Evolutionary conservation across 495 filamentous ascomycete genomes (phyloP).

Genomic region (Penicillium angulare): DNA sequence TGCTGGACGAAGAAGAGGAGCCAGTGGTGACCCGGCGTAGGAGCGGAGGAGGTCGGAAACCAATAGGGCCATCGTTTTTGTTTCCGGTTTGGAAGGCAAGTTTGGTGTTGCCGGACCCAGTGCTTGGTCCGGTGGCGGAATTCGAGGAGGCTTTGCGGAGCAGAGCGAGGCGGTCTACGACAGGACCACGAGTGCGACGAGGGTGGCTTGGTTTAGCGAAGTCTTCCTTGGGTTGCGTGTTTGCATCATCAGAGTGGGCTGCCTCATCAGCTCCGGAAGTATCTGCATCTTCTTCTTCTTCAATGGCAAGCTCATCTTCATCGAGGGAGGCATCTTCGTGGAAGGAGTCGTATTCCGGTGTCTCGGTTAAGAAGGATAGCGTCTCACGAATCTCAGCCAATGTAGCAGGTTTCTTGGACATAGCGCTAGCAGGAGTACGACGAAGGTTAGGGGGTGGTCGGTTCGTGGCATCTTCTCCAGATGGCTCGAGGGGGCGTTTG

Average conservation of each 20-base stretch:
- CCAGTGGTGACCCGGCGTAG: constrained; percentile 74
- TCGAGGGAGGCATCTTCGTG: constrained; percentile 44
- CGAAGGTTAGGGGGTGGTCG: constrained; percentile 63
- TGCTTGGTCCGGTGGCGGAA: constrained; percentile 45
- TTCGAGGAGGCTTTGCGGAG: constrained; percentile 63
- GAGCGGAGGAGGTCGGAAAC: constrained; percentile 75
- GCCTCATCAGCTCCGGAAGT: constrained; percentile 33
- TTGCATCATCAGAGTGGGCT: constrained; percentile 31
- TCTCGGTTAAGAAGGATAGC: constrained; percentile 77
- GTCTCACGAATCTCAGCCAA: constrained; percentile 76
- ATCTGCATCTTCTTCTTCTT: constrained; percentile 36
- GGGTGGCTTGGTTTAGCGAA: constrained; percentile 41
- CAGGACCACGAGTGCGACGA: constrained; percentile 50
- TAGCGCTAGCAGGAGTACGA: constrained; percentile 54
- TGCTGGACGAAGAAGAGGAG: constrained; percentile 33
- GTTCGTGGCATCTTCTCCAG: constrained; percentile 45
- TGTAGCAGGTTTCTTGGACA: constrained; percentile 62
- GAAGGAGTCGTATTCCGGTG: constrained; percentile 58
- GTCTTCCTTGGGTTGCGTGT: constrained; percentile 26
- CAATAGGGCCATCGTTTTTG: constrained; percentile 33
- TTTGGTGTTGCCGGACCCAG: constrained; percentile 39
- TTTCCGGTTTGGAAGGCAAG: constrained; percentile 61
- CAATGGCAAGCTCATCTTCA: constrained; percentile 28
- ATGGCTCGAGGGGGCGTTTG: constrained; percentile 51
- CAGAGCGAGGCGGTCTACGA: constrained; percentile 81